These are phyloP conservation scores for Heliocybe sulcata DNA, from an alignment of 1,284 basidiomycete genomes.

Conservation along the genomic window DNA sequence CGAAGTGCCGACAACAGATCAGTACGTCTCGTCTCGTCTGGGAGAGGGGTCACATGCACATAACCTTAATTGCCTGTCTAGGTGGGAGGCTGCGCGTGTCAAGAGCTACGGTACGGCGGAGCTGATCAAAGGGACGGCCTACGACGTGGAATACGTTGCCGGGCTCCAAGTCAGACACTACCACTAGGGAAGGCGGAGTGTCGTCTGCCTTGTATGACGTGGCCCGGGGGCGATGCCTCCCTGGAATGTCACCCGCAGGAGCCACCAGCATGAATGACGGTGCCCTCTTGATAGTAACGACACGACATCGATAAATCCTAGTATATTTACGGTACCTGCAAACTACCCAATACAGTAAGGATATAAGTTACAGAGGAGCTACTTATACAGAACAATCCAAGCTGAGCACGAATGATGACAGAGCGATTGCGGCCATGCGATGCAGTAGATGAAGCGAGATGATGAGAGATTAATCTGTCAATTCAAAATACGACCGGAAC, in stretches of 20 bases:
- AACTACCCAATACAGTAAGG: too few species aligned
- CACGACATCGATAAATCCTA: too few species aligned
- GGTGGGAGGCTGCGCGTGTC: constrained; percentile 25
- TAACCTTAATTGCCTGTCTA: constrained; percentile 8
- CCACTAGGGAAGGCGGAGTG: constrained; percentile 5
- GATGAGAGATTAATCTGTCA: constrained; percentile 36
- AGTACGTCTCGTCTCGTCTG: constrained; percentile 14
- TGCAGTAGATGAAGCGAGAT: background rate
- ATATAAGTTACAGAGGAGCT: too few species aligned
- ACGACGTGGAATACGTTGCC: constrained; percentile 25
- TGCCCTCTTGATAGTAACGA: too few species aligned
- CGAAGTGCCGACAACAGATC: constrained; percentile 21
- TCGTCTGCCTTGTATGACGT: too few species aligned
- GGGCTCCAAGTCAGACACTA: constrained; percentile 17
- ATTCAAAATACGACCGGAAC: constrained; percentile 81
- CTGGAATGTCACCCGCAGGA: too few species aligned
- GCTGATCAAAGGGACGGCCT: constrained; percentile 26
- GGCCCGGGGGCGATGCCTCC: too few species aligned
- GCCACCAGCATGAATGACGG: too few species aligned
- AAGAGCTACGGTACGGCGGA: constrained; percentile 24
- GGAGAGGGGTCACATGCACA: background rate
- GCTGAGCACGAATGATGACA: too few species aligned
- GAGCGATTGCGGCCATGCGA: background rate
- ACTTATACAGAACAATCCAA: too few species aligned
- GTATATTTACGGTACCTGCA: too few species aligned